Conservation (phyloP, 805 yeast genomes). For the Wilhelminamyces savonicus region DNA sequence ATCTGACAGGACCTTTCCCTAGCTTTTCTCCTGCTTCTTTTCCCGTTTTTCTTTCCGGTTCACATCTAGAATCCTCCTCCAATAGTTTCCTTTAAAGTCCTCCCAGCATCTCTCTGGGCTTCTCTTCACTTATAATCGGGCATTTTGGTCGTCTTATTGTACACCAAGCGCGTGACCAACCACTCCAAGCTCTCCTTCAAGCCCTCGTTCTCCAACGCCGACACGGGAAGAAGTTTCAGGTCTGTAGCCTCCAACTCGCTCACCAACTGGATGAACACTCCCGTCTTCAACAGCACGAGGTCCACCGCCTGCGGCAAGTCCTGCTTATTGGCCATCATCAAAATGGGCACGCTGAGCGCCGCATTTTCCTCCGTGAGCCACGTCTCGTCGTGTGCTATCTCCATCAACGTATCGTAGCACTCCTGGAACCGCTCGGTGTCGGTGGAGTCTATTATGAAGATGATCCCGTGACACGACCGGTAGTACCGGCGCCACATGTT, state of each 20-base stretch:
- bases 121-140: constrained; percentile 45
- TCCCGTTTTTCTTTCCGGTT: no score
- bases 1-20: no score
- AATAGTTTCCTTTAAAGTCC: no score
- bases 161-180: constrained; percentile 66
- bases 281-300: constrained; percentile 62
- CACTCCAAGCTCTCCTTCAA: constrained; percentile 84
- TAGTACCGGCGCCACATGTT: constrained; percentile 86
- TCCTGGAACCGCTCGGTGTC: constrained; percentile 80
- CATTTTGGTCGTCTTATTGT: constrained; percentile 56
- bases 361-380: constrained; percentile 35
- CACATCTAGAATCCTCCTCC: no score
- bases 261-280: constrained; percentile 75
- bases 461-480: constrained; percentile 80
- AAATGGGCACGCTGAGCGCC: constrained; percentile 67
- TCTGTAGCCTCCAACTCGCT: constrained; percentile 85
- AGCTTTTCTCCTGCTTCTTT: no score
- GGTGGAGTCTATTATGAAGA: constrained; percentile 88
- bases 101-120: no score
- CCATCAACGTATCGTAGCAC: constrained; percentile 59
- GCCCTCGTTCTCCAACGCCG: constrained; percentile 82
- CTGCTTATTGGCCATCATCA: constrained; percentile 95
- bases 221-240: constrained; percentile 80
- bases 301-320: constrained; percentile 52
- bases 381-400: constrained; percentile 35